These are phyloP conservation scores for Didymella exigua DNA, from an alignment of 2,329 filamentous ascomycete species.

Conservation along the genomic window DNA sequence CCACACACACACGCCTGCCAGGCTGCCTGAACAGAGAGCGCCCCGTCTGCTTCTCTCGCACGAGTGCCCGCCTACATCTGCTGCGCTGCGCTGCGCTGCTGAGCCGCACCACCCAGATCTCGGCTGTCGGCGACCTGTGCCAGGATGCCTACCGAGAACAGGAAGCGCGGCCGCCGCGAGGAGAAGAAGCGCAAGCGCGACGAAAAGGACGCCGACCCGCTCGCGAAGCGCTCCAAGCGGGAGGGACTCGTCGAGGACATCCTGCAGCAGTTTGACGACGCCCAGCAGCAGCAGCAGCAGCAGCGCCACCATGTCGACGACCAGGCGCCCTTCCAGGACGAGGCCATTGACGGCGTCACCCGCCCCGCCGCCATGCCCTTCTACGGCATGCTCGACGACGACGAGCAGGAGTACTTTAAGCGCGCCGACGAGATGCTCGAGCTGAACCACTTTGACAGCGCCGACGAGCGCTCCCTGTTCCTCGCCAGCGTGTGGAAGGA, in stretches of 20 bases:
- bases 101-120: constrained; percentile 11
- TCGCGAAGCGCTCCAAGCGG: constrained; percentile 44
- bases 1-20: constrained; percentile 4
- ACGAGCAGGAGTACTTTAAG: constrained; percentile 96
- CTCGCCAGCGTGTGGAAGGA: constrained; percentile 84
- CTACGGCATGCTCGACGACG: constrained; percentile 88
- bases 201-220: constrained; percentile 43
- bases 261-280: constrained; percentile 22
- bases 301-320: constrained; percentile 7
- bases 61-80: constrained; percentile 2
- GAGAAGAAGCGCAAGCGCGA: constrained; percentile 60
- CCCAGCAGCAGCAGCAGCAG: constrained; percentile 20
- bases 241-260: constrained; percentile 22
- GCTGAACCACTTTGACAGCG: constrained; percentile 79
- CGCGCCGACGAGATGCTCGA: constrained; percentile 89
- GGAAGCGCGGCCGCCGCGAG: constrained; percentile 63
- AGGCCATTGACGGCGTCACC: constrained; percentile 38
- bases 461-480: constrained; percentile 63
- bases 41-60: too few species aligned
- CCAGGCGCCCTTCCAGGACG: constrained; percentile 23
- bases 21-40: too few species aligned
- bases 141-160: constrained; percentile 64
- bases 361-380: constrained; percentile 70
- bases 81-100: constrained; percentile 5
- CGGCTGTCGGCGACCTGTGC: constrained; percentile 22